Base-by-base conservation (phyloP, 495 filamentous ascomycete genomes). In the Darksidea phi region DNA sequence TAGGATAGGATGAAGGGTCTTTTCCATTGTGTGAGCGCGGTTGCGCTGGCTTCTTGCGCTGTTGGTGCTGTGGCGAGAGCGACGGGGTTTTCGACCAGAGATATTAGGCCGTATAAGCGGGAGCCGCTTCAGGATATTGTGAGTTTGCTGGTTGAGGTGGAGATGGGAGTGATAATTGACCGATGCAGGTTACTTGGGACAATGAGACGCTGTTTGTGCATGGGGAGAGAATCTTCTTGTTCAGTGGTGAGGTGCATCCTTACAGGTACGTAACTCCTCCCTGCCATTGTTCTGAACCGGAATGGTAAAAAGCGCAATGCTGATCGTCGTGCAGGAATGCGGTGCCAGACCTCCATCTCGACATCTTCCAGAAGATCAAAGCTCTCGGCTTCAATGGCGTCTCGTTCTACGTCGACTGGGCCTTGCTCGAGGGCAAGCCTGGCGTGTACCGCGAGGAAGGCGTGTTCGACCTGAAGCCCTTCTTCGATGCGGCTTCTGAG, bases 291-390 rank as follows among this genome's bases (percentile, higher is more conserved):
- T 32, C 21, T 42, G 18, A 56, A 21, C n/a, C n/a, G 34, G 42
- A 57, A 47, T n/a, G 10, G 3, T 26, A 41, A 25, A 43, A 43
- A n/a, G 2, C 8, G 36, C 48, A 67, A 23, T 37, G 17, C 25
- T 54, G 36, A 58, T 41, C 4, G 32, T 10, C 20, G 10, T 43
- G 24, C 36, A 84, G 88, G 60, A 78, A 92, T 5, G 89, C 89
- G 0, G 88, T 92, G 3, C 80, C 85, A 0, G 78, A 80, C 18
- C 76, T 92, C 4, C 90, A 82, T 79, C 78, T 86, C 42, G 89
- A 92, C 68, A 70, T 92, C 28, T 84, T 94, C 67, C 84, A 91
- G 65, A 94, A 94, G 72, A 80, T 90, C 72, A 89, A 85, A 71
- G 86, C 87, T 24, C 69, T 89, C 0, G 89, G 89, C 1, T 90